Evolutionary conservation across 2,329 filamentous ascomycete genomes (phyloP).

Genomic region (Sclerotinia minor): DNA sequence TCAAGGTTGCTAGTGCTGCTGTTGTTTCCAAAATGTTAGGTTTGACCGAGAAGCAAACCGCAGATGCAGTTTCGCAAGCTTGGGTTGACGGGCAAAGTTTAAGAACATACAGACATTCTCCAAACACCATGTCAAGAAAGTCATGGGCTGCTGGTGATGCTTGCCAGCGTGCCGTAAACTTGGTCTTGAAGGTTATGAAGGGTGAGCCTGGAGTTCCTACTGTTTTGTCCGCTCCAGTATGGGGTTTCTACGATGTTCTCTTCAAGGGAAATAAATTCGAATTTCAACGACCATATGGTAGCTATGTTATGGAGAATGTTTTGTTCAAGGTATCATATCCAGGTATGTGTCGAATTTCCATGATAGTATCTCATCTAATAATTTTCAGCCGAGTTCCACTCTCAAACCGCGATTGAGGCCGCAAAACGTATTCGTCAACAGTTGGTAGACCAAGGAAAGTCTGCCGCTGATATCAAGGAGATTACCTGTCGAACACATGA

Average conservation of each 20-base stretch:
- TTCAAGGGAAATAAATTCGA: constrained; percentile 95
- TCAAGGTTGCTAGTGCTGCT: constrained; percentile 94
- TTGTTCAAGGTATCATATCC: constrained; percentile 99
- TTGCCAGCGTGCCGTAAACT: constrained; percentile 91
- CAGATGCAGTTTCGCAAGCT: constrained; percentile 92
- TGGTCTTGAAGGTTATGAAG: constrained; percentile 85
- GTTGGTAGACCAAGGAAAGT: constrained; percentile 83
- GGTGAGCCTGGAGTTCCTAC: constrained; percentile 90
- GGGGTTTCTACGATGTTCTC: constrained; percentile 98
- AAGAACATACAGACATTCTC: constrained; percentile 94
- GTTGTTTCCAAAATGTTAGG: constrained; percentile 96
- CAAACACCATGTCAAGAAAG: constrained; percentile 99
- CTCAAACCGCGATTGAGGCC: constrained; percentile 95
- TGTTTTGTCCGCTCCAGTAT: constrained; percentile 86
- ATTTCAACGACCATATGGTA: constrained; percentile 94
- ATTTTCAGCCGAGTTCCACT: constrained; percentile 84
- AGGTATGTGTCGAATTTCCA: constrained; percentile 53
- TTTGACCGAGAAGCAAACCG: constrained; percentile 83
- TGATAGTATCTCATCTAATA: constrained; percentile 33
- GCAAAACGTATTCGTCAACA: constrained; percentile 84
- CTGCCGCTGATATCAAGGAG: constrained; percentile 87
- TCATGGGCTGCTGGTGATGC: constrained; percentile 98
- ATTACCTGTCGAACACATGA: constrained; percentile 96
- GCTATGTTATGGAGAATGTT: constrained; percentile 99
- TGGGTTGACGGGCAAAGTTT: constrained; percentile 96